These are phyloP conservation scores for Fusarium haematococcum DNA, from an alignment of 2,329 filamentous ascomycete species.

Conservation along the genomic window DNA sequence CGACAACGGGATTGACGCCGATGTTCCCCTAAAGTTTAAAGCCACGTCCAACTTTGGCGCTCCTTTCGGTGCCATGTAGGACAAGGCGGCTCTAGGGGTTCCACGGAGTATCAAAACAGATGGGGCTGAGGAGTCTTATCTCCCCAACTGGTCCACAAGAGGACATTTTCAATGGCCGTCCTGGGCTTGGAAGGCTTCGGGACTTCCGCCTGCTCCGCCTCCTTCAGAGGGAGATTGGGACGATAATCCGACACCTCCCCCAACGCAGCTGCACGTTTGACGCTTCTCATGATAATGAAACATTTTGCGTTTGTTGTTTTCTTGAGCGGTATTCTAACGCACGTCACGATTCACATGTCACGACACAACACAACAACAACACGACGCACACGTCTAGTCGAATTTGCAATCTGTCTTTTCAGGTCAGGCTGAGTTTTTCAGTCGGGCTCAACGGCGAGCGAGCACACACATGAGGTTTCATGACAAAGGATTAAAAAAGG, in stretches of 20 bases:
- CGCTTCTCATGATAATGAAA: constrained; percentile 24
- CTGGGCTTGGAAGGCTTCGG: constrained; percentile 6
- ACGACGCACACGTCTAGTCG: constrained; percentile 22
- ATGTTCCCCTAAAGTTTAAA: constrained; percentile 60
- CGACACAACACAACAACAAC: background rate
- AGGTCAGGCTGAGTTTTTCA: constrained; percentile 20
- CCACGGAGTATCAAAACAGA: background rate
- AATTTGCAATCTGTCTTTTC: constrained; percentile 33
- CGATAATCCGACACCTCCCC: background rate
- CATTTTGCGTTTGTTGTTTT: constrained; percentile 18
- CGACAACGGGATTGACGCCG: constrained; percentile 50
- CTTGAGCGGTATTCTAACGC: constrained; percentile 9
- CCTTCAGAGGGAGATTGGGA: background rate
- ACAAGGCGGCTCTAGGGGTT: constrained; percentile 6
- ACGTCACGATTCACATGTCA: constrained; percentile 23
- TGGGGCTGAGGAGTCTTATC: constrained; percentile 1
- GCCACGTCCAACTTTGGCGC: constrained; percentile 61
- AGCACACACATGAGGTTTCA: constrained; percentile 29
- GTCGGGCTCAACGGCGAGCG: constrained; percentile 22
- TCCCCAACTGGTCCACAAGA: constrained; percentile 1
- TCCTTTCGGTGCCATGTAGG: constrained; percentile 55
- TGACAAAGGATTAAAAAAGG: constrained; percentile 17
- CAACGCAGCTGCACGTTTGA: background rate
- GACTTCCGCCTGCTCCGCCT: constrained; percentile 8
- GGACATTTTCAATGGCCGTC: background rate